These are phyloP conservation scores for Pisolithus marmoratus DNA, from an alignment of 768 basidiomycete species.

Conservation along the genomic window DNA sequence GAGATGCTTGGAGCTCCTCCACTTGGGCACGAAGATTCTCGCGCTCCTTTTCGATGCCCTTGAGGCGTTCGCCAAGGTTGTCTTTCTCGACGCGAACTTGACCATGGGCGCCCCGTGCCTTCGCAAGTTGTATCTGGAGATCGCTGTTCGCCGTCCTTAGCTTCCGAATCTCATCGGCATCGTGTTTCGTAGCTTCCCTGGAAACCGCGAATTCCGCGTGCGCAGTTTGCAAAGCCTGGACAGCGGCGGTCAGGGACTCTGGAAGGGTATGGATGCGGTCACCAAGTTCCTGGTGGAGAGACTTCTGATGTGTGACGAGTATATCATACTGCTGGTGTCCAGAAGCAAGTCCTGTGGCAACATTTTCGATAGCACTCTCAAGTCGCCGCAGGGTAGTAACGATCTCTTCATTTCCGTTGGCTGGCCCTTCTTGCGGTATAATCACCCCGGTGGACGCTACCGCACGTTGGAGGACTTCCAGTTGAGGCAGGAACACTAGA, in stretches of 20 bases:
- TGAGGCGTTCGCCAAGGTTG: constrained; percentile 55
- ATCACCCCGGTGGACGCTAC: constrained; percentile 30
- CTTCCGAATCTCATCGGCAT: constrained; percentile 66
- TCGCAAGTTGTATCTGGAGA: constrained; percentile 64
- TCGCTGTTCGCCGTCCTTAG: constrained; percentile 51
- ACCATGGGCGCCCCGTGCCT: constrained; percentile 72
- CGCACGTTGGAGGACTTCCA: constrained; percentile 40
- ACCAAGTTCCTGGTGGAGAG: constrained; percentile 46
- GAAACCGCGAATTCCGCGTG: constrained; percentile 58
- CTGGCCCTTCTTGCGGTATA: constrained; percentile 10
- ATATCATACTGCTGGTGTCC: constrained; percentile 44
- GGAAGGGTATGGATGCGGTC: constrained; percentile 57
- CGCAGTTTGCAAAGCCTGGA: constrained; percentile 50
- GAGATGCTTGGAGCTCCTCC: constrained; percentile 46
- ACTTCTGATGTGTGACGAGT: constrained; percentile 43
- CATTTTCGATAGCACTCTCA: constrained; percentile 42
- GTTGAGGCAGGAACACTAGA: constrained; percentile 42
- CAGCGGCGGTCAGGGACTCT: constrained; percentile 47
- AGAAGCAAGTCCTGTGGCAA: constrained; percentile 47
- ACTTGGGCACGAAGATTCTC: constrained; percentile 52
- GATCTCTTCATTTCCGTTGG: constrained; percentile 18
- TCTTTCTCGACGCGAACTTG: constrained; percentile 83
- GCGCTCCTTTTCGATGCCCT: constrained; percentile 56
- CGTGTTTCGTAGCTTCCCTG: constrained; percentile 51
- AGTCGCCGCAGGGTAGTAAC: constrained; percentile 38